These are phyloP conservation scores for Urtica urens DNA, from an alignment of 306 rosid species.

Conservation along the genomic window DNA sequence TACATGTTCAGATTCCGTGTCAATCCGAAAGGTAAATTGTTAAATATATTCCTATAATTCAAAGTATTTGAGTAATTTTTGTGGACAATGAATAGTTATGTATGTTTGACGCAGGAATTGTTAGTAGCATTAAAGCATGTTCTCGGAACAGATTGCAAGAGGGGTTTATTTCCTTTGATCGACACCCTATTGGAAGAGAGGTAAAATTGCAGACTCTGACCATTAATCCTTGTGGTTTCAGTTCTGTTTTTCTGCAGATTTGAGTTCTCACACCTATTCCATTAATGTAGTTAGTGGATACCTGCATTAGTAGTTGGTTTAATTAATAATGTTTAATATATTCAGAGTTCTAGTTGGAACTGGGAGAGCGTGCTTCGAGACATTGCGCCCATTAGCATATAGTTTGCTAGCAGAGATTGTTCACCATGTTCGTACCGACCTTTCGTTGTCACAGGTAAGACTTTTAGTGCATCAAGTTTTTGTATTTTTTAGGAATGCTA, in stretches of 20 bases:
- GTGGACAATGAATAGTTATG: neutral
- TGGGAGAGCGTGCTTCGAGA: slow-evolving; percentile 97
- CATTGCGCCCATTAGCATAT: slow-evolving; percentile 91
- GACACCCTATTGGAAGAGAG: slow-evolving; percentile 93
- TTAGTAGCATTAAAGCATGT: slow-evolving; percentile 92
- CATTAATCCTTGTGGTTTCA: too few species aligned
- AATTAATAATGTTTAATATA: slow-evolving; percentile 13
- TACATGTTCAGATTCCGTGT: slow-evolving; percentile 96
- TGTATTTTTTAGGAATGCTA: too few species aligned
- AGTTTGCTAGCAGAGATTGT: slow-evolving; percentile 97
- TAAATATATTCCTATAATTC: too few species aligned
- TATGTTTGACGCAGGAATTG: slow-evolving; percentile 66
- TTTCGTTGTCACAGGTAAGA: slow-evolving; percentile 86
- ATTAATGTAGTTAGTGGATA: neutral
- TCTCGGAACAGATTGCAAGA: slow-evolving; percentile 95
- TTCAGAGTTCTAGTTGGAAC: slow-evolving; percentile 89
- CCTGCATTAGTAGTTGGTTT: slow-evolving; percentile 5
- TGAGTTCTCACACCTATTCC: neutral
- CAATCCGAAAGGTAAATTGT: slow-evolving; percentile 78
- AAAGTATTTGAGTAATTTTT: too few species aligned
- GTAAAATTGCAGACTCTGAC: slow-evolving; percentile 38
- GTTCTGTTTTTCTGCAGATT: neutral
- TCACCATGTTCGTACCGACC: slow-evolving; percentile 94
- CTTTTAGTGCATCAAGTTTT: too few species aligned
- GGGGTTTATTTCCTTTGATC: slow-evolving; percentile 96